Percentiles rank a stretch among this genome's conserved stretches.
These are phyloP conservation scores for Paecilomyces sp. DNA, from an alignment of 2,329 filamentous ascomycete species.

Conservation along the genomic window DNA sequence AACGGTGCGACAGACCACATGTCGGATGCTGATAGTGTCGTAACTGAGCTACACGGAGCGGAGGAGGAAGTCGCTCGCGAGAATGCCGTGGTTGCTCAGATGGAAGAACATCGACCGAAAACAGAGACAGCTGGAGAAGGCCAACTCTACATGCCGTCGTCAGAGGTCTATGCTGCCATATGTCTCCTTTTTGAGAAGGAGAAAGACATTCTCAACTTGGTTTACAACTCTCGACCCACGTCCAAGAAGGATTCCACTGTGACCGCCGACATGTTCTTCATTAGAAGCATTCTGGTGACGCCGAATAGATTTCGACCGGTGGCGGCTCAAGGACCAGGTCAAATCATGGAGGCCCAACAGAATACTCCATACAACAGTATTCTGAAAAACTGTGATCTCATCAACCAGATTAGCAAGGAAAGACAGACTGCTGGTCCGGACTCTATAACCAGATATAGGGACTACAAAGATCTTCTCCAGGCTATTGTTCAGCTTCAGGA, in stretches of 20 bases:
- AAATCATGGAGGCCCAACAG: constrained; percentile 80
- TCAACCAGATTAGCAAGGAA: constrained; percentile 68
- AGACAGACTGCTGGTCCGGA: constrained; percentile 47
- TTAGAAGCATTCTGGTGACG: constrained; percentile 77
- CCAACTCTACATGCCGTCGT: constrained; percentile 73
- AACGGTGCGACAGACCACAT: constrained; percentile 18
- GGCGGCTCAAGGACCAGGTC: constrained; percentile 69
- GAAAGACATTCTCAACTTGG: constrained; percentile 70
- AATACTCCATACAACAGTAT: constrained; percentile 85
- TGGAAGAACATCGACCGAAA: constrained; percentile 13
- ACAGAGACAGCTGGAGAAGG: constrained; percentile 30
- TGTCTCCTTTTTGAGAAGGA: constrained; percentile 79
- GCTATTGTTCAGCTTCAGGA: constrained; percentile 82
- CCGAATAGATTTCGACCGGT: constrained; percentile 89
- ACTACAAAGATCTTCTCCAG: constrained; percentile 70
- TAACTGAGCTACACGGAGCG: constrained; percentile 49
- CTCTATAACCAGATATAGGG: constrained; percentile 45
- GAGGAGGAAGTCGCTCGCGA: constrained; percentile 53
- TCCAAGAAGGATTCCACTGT: constrained; percentile 52
- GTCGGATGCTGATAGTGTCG: constrained; percentile 47
- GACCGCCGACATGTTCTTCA: constrained; percentile 89
- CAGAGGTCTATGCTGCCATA: constrained; percentile 75
- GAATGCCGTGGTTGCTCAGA: constrained; percentile 35
- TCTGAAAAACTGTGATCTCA: constrained; percentile 63
- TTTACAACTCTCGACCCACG: constrained; percentile 72